These are phyloP conservation scores for Excoecaria agallocha DNA, from an alignment of 345 rosid genomes.

Conservation along the genomic window DNA sequence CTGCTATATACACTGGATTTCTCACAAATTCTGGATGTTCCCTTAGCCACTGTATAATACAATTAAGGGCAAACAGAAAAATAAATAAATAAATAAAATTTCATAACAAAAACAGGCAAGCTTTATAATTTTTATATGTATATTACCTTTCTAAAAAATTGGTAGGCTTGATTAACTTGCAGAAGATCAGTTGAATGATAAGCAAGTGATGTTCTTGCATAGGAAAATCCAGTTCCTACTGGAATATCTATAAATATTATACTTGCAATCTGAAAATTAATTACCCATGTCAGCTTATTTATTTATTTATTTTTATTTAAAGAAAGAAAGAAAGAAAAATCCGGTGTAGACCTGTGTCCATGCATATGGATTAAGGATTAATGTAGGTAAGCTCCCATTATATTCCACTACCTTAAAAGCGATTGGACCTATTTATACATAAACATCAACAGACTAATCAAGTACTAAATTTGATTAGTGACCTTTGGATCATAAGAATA, in stretches of 20 bases:
- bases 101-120: background rate
- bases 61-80: background rate
- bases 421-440: constrained; percentile 50
- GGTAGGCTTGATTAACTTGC: constrained; percentile 46
- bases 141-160: constrained; percentile 55
- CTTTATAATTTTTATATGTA: background rate
- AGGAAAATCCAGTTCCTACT: constrained; percentile 77
- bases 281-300: background rate
- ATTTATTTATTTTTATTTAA: background rate
- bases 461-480: too few species aligned
- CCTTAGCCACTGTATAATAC: constrained; percentile 50
- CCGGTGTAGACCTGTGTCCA: background rate
- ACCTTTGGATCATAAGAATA: background rate
- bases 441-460: too few species aligned
- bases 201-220: constrained; percentile 41
- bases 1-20: constrained; percentile 56
- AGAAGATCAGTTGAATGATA: constrained; percentile 41
- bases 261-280: constrained; percentile 53
- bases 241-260: constrained; percentile 74
- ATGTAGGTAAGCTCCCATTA: constrained; percentile 65
- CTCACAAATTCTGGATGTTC: constrained; percentile 52
- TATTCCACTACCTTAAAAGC: constrained; percentile 50
- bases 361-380: constrained; percentile 54
- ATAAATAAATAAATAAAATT: background rate
- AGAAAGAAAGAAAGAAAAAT: background rate